A percentile compares a stretch with the other conserved stretches of the same genome.
These are phyloP conservation scores for Acanthamoeba culbertsoni DNA, from an alignment of 208 protist genomes.

Conservation along the genomic window DNA sequence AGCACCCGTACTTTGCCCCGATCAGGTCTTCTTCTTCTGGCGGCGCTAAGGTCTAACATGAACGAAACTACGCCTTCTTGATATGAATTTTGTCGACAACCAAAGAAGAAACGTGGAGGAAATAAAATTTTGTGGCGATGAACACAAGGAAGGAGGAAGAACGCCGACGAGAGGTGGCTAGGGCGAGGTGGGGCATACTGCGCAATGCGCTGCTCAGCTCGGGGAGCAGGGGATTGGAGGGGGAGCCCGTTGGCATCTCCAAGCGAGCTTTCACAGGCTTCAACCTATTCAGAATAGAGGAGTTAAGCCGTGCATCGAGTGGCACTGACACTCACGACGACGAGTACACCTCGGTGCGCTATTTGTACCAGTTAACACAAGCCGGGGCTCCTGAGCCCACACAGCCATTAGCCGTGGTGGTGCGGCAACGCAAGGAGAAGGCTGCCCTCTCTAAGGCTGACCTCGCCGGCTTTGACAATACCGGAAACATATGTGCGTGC, in stretches of 20 bases:
- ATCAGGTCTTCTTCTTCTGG: background rate
- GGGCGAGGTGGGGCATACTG: background rate
- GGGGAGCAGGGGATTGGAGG: background rate
- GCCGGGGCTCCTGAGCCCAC: no score
- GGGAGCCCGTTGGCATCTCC: background rate
- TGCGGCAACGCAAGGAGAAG: background rate
- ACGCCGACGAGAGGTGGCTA: background rate
- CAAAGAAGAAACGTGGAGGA: background rate
- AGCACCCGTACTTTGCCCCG: conserved; percentile 96
- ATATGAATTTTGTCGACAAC: no score
- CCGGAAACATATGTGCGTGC: background rate
- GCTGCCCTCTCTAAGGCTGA: background rate
- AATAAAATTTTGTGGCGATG: background rate
- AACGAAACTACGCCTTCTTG: no score
- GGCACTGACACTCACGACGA: no score
- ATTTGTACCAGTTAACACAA: no score
- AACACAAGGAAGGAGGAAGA: background rate
- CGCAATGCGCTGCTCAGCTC: background rate
- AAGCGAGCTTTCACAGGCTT: background rate
- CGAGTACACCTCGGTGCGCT: no score
- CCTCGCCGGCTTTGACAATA: conserved; percentile 16
- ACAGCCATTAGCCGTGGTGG: no score
- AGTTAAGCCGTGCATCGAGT: no score
- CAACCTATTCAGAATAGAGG: background rate
- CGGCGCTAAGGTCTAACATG: background rate